phyloP scores from a whole-genome alignment of 2,329 filamentous ascomycete genomes.

The Claviceps sp. region DNA sequence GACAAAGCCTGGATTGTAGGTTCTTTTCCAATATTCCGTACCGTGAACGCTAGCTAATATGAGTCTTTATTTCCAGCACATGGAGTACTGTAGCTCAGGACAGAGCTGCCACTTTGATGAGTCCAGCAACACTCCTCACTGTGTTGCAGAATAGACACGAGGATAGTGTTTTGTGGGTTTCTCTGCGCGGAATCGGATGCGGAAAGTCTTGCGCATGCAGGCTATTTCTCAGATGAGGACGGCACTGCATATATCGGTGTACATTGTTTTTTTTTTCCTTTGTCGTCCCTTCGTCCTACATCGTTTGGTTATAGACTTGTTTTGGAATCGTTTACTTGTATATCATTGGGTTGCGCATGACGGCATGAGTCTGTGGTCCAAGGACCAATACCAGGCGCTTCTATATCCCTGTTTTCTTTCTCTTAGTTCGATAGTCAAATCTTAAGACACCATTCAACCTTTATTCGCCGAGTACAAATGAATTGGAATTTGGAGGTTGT shows the following conservation, averaged over 20 bases:
- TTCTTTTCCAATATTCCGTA: neutral
- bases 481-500: too few species aligned
- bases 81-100: neutral
- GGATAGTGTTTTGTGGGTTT: too few species aligned
- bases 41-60: neutral
- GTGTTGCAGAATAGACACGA: neutral
- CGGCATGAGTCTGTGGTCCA: neutral
- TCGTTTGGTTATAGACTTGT: neutral
- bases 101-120: neutral
- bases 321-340: neutral
- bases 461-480: too few species aligned
- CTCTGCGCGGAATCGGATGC: too few species aligned
- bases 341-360: neutral
- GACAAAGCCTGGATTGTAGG: constrained; percentile 1
- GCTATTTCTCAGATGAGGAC: neutral
- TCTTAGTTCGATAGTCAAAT: neutral
- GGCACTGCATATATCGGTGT: neutral
- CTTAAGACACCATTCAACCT: neutral
- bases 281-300: neutral
- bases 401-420: neutral
- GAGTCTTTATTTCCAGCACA: neutral
- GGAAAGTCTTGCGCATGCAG: neutral
- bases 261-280: neutral
- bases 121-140: constrained; percentile 1
- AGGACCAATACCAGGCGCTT: neutral